Evolutionary conservation across 345 rosid genomes (phyloP), one percentile per base, ranked within the genome.

Genomic region (Fremontodendron californicum): DNA sequence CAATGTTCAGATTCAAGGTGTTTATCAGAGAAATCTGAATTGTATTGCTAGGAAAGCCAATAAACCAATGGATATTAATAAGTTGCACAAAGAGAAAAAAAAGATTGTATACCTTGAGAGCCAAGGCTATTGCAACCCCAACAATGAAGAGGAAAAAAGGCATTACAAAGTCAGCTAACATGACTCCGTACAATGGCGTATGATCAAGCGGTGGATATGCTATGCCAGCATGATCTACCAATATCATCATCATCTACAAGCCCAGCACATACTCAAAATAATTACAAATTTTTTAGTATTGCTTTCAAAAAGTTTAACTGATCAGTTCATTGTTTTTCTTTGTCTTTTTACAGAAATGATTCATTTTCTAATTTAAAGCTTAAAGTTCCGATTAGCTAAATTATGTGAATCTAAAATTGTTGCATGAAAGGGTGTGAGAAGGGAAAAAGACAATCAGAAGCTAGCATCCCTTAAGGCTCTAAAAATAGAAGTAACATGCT

Each of bases 61-160:
- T 37, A 0, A 18, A 16, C 16, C 7, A 33, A 33, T 33, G 35
- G 35, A 33, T 1, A 33, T 33, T 33, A 33, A 33, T 33, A 33
- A 33, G 35, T 33, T 33, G 35, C 3, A 33, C 1, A 18, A 8
- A 23, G 9, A 39, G 35, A 48, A 9, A 9, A 46, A 73, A 21
- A n/a, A 4, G 6, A 19, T 35, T 33, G 16, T 39, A 9, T 16
- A 88, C 90, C 94, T 90, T 87, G 74, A 90, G 83, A 54, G 94
- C 94, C 3, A 48, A 85, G 58, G 94, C 90, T 21, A 90, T 86
- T 10, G 94, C 90, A 0, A 88, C 87, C 1, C 92, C 94, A 8
- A 88, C 92, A 52, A 88, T 86, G 85, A 90, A 88, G 72, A 87
- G 92, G 35, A 90, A 90, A 75, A 90, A 90, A 1, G 94, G 94